Evolutionary conservation across 805 yeast genomes (phyloP).

Genomic region (Lipomyces spencermartinsiae): DNA sequence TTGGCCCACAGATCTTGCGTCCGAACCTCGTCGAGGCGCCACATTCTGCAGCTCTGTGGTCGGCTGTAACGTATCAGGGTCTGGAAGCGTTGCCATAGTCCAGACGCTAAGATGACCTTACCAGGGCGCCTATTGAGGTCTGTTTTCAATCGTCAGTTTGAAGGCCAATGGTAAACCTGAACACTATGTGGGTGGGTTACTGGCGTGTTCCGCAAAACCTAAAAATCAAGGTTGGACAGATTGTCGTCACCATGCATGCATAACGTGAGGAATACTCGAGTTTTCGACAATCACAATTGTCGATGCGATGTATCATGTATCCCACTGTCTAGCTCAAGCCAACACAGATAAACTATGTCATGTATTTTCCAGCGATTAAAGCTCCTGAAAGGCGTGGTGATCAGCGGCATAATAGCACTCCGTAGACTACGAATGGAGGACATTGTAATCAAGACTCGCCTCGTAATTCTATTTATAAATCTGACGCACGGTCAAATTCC

Average conservation of each 20-base stretch:
- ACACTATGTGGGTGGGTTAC: not conserved
- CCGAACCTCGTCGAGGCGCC: constrained; percentile 13
- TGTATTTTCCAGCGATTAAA: too few species aligned
- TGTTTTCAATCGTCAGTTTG: not conserved
- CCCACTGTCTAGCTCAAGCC: too few species aligned
- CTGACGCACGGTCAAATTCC: too few species aligned
- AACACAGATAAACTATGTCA: too few species aligned
- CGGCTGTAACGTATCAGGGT: constrained; percentile 28
- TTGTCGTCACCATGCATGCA: not conserved
- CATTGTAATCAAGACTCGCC: too few species aligned
- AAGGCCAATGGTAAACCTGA: too few species aligned
- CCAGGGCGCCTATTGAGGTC: not conserved
- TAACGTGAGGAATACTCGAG: not conserved
- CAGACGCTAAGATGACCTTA: not conserved
- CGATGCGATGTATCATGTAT: too few species aligned
- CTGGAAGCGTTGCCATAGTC: constrained; percentile 24
- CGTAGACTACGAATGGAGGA: too few species aligned
- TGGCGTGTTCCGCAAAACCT: not conserved
- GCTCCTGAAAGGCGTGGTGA: too few species aligned
- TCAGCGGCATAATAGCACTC: too few species aligned
- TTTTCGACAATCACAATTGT: too few species aligned
- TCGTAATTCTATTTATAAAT: too few species aligned
- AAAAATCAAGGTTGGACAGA: not conserved
- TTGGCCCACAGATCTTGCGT: not conserved
- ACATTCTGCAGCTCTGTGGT: constrained; percentile 29